Evolutionary conservation across 768 basidiomycete species (phyloP), one percentile per base, ranked within the genome.

Genomic region (Agrocybe pediades): DNA sequence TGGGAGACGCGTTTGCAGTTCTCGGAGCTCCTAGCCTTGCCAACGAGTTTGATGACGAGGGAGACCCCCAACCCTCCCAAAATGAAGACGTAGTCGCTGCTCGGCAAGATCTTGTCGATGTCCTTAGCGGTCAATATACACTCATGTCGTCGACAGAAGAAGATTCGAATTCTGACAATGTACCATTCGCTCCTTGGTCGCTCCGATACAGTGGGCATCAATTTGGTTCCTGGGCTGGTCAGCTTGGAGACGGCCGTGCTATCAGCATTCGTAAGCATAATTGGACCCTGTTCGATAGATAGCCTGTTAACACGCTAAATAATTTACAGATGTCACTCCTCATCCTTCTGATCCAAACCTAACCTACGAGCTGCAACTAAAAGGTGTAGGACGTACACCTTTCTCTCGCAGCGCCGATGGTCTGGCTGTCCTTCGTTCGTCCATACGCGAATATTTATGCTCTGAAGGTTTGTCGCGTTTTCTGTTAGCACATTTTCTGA

Each of bases 211-310:
- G 90, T 57, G 95, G 95, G 0, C 91, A 93, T 64, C 92, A 94
- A 61, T 95, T 94, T 62, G 92, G 93, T 0, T 71, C 65, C 2
- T 98, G 89, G 86, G 95, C 97, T 0, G 94, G 95, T 21, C 97
- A 98, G 66, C 78, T 99, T 3, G 97, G 97, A 11, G 96, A 98
- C 63, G 97, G 97, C 0, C 81, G 97, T 16, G 96, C 97, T 1
- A 91, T 93, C n/a, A 91, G 90, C 8, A 83, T 99, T 46, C 71
- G 79, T 80, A 52, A 56, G 69, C 68, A 25, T 23, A 48, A 29
- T 40, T 3, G 26, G 26, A n/a, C n/a, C n/a, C n/a, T n/a, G n/a
- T n/a, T n/a, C n/a, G n/a, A n/a, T n/a, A n/a, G 48, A 44, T 46
- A 16, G n/a, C 41, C 53, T 21, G 7, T 21, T 54, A 40, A 39